These are phyloP conservation scores for Cladophialophora carrionii DNA, from an alignment of 2,329 filamentous ascomycete genomes.

Conservation along the genomic window DNA sequence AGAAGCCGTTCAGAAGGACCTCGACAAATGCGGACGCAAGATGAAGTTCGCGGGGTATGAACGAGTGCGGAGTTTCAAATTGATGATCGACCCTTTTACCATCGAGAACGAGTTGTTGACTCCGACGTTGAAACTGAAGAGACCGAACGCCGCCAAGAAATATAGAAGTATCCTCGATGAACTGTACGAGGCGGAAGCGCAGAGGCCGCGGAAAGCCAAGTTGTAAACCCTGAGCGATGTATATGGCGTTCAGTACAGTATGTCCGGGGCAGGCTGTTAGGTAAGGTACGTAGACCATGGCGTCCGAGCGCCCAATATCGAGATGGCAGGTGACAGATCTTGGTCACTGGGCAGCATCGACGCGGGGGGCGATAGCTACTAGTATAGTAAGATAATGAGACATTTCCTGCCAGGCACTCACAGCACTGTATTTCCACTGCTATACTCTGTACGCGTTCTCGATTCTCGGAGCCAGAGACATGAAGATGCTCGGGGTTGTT, in stretches of 20 bases:
- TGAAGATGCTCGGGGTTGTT: too few relatives aligned
- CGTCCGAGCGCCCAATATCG: too few relatives aligned
- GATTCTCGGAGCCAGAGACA: too few relatives aligned
- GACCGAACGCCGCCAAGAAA: constrained; percentile 66
- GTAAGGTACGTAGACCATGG: background rate
- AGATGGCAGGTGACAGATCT: too few relatives aligned
- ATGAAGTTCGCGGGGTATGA: constrained; percentile 93
- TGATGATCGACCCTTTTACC: constrained; percentile 87
- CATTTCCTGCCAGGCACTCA: too few relatives aligned
- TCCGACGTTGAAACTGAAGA: constrained; percentile 69
- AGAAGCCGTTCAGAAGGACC: constrained; percentile 73
- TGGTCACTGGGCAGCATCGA: too few relatives aligned
- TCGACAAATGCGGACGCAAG: constrained; percentile 77
- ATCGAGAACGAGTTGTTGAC: constrained; percentile 82
- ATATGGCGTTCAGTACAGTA: background rate
- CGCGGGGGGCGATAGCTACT: too few relatives aligned
- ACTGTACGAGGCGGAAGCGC: constrained; percentile 55
- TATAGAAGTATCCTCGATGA: constrained; percentile 62
- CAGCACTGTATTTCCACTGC: too few relatives aligned
- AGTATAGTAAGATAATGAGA: too few relatives aligned
- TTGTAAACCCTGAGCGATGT: constrained; percentile 20
- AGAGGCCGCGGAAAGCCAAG: constrained; percentile 35
- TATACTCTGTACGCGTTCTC: too few relatives aligned
- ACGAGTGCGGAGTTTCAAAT: constrained; percentile 70
- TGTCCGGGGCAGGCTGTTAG: background rate